Percentiles rank a stretch among this genome's conserved stretches.
Evolutionary conservation across 2,329 filamentous ascomycete species (phyloP).

Genomic region (Pleurostoma richardsiae): DNA sequence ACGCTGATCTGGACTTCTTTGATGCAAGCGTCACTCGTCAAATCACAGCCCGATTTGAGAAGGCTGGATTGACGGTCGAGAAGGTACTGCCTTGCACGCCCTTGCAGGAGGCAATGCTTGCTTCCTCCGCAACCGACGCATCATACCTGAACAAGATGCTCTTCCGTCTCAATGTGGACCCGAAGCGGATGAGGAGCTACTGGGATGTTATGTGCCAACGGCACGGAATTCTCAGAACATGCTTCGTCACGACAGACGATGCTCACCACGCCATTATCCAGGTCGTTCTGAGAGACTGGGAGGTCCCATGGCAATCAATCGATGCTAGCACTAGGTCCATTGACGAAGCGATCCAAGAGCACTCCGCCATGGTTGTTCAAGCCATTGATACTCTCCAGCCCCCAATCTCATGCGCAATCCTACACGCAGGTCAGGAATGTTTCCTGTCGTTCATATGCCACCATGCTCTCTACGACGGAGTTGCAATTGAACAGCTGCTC

Average conservation of each 20-base stretch:
- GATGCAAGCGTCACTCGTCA: no score
- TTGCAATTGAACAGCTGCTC: slow-evolving; percentile 66
- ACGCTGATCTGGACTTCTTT: slow-evolving; percentile 6
- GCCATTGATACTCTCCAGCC: slow-evolving; percentile 38
- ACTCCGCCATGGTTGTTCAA: slow-evolving; percentile 30
- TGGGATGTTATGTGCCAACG: slow-evolving; percentile 61
- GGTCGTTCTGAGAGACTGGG: slow-evolving; percentile 52
- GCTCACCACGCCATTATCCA: slow-evolving; percentile 63
- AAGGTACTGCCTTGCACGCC: slow-evolving; percentile 76
- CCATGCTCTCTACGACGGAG: slow-evolving; percentile 83
- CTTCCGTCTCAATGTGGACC: slow-evolving; percentile 51
- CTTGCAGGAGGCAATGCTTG: slow-evolving; percentile 83
- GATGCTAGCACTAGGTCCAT: slow-evolving; percentile 20
- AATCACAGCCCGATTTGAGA: slow-evolving; percentile 24
- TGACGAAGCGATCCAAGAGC: slow-evolving; percentile 28
- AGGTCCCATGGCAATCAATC: slow-evolving; percentile 33
- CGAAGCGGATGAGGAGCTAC: slow-evolving; percentile 43
- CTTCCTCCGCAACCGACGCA: slow-evolving; percentile 36
- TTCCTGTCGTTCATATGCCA: slow-evolving; percentile 56
- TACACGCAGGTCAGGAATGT: slow-evolving; percentile 20
- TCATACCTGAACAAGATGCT: slow-evolving; percentile 71
- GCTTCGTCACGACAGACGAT: slow-evolving; percentile 63
- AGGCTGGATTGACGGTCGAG: slow-evolving; percentile 31
- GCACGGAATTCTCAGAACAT: slow-evolving; percentile 74
- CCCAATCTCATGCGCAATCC: slow-evolving; percentile 38